Conservation (phyloP, 192 early-diverging fungal species). For the Thamnidium elegans region DNA sequence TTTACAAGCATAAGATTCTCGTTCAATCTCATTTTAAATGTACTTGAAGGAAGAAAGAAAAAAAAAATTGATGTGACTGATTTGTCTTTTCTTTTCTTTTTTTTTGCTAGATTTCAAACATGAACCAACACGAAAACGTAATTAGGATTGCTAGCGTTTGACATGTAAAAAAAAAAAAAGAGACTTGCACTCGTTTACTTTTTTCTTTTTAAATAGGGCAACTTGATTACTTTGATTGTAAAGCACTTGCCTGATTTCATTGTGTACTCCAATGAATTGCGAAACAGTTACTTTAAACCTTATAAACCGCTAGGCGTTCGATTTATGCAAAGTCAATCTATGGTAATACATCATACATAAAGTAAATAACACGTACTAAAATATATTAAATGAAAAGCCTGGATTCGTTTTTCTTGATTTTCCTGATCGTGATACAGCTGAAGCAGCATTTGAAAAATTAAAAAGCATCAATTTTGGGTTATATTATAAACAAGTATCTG, state of each 20-base stretch:
- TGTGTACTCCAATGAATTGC: neutral
- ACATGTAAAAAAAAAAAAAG: neutral
- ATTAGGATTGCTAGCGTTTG: neutral
- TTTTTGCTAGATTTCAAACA: neutral
- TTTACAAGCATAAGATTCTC: slow-evolving; percentile 34
- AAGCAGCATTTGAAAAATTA: slow-evolving; percentile 31
- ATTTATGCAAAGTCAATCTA: slow-evolving; percentile 14
- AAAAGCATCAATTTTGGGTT: slow-evolving; percentile 19
- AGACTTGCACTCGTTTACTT: neutral
- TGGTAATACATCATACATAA: slow-evolving; percentile 5
- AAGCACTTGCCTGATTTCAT: slow-evolving; percentile 21
- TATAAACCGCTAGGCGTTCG: slow-evolving; percentile 20
- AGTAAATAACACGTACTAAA: neutral
- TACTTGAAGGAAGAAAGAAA: neutral
- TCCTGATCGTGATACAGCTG: slow-evolving; percentile 26
- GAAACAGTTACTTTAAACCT: slow-evolving; percentile 12
- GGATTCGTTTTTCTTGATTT: slow-evolving; percentile 45
- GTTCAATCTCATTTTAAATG: slow-evolving; percentile 24
- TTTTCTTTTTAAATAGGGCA: slow-evolving; percentile 12
- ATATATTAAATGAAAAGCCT: slow-evolving; percentile 15
- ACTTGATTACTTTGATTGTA: slow-evolving; percentile 20
- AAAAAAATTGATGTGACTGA: neutral
- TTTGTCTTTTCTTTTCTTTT: slow-evolving; percentile 15
- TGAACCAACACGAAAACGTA: no score
- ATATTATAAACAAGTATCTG: slow-evolving; percentile 25